A percentile compares a stretch with the other conserved stretches of the same genome.
Conservation (phyloP, 345 rosid genomes). For the Euclidium syriacum region DNA sequence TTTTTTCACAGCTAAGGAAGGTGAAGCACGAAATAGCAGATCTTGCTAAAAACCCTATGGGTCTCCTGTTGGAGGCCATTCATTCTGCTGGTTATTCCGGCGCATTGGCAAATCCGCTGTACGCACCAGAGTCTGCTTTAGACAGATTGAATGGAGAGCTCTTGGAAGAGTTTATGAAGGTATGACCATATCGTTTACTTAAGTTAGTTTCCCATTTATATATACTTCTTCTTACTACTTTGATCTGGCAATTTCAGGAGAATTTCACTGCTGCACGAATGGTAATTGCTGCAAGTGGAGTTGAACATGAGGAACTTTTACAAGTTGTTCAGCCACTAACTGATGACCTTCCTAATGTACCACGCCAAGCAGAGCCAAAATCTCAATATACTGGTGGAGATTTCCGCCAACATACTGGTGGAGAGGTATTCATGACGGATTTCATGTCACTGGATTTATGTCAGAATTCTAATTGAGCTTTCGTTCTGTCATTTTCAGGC, state of each 20-base stretch:
- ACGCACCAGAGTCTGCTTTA: slow-evolving; percentile 52
- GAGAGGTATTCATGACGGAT: slow-evolving; percentile 34
- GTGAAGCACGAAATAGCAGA: slow-evolving; percentile 53
- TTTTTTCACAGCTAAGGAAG: slow-evolving; percentile 45
- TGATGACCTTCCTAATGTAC: slow-evolving; percentile 52
- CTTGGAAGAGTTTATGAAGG: slow-evolving; percentile 61
- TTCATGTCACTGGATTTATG: slow-evolving; percentile 7
- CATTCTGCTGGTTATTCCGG: slow-evolving; percentile 63
- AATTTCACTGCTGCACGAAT: slow-evolving; percentile 63
- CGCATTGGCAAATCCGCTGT: slow-evolving; percentile 66
- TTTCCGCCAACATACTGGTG: slow-evolving; percentile 59
- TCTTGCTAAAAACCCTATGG: slow-evolving; percentile 58
- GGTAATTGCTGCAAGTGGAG: slow-evolving; percentile 70
- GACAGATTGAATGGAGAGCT: slow-evolving; percentile 39
- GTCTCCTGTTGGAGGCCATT: slow-evolving; percentile 67
- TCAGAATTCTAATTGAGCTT: not conserved
- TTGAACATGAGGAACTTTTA: slow-evolving; percentile 60
- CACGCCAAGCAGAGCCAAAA: slow-evolving; percentile 35
- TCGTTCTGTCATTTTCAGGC: slow-evolving; percentile 23
- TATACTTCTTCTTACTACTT: not conserved
- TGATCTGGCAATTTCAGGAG: slow-evolving; percentile 40
- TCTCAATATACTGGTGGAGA: slow-evolving; percentile 73
- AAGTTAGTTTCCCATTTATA: not conserved
- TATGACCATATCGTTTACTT: slow-evolving; percentile 33
- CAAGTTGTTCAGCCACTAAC: slow-evolving; percentile 60